Base-by-base conservation (phyloP, 2,329 filamentous ascomycete species). In the Botryotinia globosa region DNA sequence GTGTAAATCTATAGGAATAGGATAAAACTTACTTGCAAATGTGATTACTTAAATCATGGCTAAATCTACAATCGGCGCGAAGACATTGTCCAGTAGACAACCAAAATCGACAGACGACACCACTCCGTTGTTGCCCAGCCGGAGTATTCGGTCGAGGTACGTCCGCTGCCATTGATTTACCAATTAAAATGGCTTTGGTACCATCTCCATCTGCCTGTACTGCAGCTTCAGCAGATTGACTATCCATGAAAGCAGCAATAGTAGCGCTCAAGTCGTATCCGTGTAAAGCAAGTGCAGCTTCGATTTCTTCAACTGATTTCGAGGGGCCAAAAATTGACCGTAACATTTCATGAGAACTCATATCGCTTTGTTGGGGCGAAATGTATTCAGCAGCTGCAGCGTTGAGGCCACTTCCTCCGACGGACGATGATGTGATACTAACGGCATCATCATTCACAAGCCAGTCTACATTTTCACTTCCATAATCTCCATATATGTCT, bases 271-370 rank as follows among this genome's bases (percentile, higher is more conserved):
- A 87, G 80, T 99, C 96, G 80, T 98, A 99, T 72, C 92, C 92
- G 81, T 98, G 95, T 73, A 90, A 87, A 76, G 95, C 93, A 64
- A 99, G 87, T 7, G 95, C 93, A n/a, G 90, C 87, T 81, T 98
- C 94, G 65, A 99, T 95, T 82, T 99, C 96, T 69, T 98, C 94
- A 78, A 98, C 95, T 3, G 93, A 92, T 79, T 92, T 91, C 71
- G 93, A 90, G 78, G 96, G 94, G 65, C 95, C 94, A 39, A 99
- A 86, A 58, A 99, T 97, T 9, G 95, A 98, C 74, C 96, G 92
- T 72, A 99, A 87, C 89, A 99, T 98, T 81, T 99, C 96, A 82
- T 98, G 97, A 0, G 96, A 95, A 73, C 93, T 97, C 95, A 99
- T 98, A 80, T 98, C 94, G 72, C 89, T 79, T 92, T 91, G 88